These are phyloP conservation scores for Apocynum venetum DNA, from an alignment of 257 asterid genomes.

Conservation along the genomic window DNA sequence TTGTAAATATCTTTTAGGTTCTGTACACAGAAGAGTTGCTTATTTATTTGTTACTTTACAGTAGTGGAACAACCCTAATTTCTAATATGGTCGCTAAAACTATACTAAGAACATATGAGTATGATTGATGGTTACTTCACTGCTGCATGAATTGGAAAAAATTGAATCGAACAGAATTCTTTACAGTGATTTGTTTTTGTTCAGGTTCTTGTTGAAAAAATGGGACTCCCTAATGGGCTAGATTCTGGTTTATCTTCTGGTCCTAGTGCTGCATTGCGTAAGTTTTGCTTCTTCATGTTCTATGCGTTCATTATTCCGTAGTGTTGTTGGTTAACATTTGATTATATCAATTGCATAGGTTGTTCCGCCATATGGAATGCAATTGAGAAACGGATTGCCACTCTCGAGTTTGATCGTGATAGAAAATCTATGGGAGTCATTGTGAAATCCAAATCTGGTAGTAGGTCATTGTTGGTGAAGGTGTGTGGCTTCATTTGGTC, in stretches of 20 bases:
- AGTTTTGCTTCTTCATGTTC: conserved; percentile 26
- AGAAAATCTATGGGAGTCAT: conserved; percentile 99
- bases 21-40: not conserved
- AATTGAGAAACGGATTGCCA: conserved; percentile 76
- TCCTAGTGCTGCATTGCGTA: conserved; percentile 57
- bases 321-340: conserved; percentile 26
- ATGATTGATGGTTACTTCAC: not conserved
- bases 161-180: not conserved
- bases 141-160: not conserved
- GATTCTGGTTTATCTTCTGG: conserved; percentile 49
- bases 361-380: conserved; percentile 73
- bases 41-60: not conserved
- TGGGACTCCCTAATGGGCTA: conserved; percentile 77
- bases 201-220: conserved; percentile 95
- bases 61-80: no score
- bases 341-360: conserved; percentile 37
- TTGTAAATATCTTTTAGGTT: not conserved
- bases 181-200: conserved; percentile 18
- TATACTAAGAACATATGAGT: not conserved
- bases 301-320: conserved; percentile 3
- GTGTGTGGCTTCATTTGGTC: conserved; percentile 26
- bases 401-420: conserved; percentile 97
- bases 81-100: not conserved
- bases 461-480: conserved; percentile 74
- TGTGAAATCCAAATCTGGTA: conserved; percentile 61